phyloP scores from a whole-genome alignment of 106 monocot genomes.

The Dioscorea zingiberensis region DNA sequence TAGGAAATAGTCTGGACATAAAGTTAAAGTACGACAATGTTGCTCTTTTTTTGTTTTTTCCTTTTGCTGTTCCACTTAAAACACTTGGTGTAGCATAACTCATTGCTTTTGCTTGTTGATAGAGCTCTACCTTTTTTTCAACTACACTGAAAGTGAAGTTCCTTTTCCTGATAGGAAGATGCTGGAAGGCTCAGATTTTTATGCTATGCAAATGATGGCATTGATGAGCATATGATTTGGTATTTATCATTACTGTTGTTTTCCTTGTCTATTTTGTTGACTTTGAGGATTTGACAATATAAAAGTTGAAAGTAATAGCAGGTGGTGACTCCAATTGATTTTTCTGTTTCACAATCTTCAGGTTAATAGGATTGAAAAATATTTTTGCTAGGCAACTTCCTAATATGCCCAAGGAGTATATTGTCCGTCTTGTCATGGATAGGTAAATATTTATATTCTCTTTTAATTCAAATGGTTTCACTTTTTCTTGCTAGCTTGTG shows the following conservation, averaged over 20 bases:
- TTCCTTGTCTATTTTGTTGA: background rate
- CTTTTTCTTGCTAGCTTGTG: no score
- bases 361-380: conserved; percentile 97
- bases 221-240: conserved; percentile 99
- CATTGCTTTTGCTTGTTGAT: background rate
- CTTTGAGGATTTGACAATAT: background rate
- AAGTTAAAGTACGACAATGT: background rate
- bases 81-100: no score
- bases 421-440: conserved; percentile 99
- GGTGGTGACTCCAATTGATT: background rate
- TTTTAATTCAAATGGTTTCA: no score
- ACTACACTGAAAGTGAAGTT: background rate
- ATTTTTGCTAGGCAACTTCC: conserved; percentile 97
- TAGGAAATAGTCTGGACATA: no score
- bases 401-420: conserved; percentile 99
- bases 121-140: background rate
- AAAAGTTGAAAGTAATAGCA: background rate
- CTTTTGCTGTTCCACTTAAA: no score
- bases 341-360: conserved; percentile 12
- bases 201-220: conserved; percentile 91
- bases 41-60: no score
- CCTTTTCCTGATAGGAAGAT: conserved; percentile 58
- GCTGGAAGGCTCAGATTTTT: conserved; percentile 78
- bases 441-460: conserved; percentile 31
- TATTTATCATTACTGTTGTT: conserved; percentile 22